A percentile compares a stretch with the other conserved stretches of the same genome.
These are phyloP conservation scores for Colletotrichum eremochloae DNA, from an alignment of 2,329 filamentous ascomycete species.

Conservation along the genomic window DNA sequence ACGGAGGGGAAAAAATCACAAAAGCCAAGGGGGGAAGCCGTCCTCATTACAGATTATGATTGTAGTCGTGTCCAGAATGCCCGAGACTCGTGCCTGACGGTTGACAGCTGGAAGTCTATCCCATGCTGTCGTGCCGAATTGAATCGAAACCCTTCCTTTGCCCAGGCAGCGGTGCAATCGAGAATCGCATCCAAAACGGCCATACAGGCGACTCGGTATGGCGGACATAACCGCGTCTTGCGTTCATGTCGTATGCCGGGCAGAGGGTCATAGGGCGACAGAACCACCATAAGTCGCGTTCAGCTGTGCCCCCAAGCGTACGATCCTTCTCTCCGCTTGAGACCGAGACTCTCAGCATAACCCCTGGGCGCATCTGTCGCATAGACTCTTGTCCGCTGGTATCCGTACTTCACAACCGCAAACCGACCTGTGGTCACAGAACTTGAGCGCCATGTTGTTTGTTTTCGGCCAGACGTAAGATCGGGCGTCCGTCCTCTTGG, in stretches of 20 bases:
- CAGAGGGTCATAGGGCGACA: background rate
- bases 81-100: conserved; percentile 9
- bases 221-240: background rate
- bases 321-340: background rate
- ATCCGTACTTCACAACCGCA: conserved; percentile 42
- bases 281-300: background rate
- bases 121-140: conserved; percentile 7
- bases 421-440: conserved; percentile 43
- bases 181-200: background rate
- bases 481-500: conserved; percentile 6
- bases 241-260: background rate
- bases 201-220: conserved; percentile 7
- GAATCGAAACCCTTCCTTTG: conserved; percentile 26
- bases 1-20: background rate
- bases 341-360: conserved; percentile 20
- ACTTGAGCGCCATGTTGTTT: conserved; percentile 42
- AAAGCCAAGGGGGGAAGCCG: background rate
- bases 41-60: conserved; percentile 24
- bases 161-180: conserved; percentile 3
- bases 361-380: conserved; percentile 38
- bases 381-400: conserved; percentile 42
- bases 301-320: background rate
- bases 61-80: conserved; percentile 12
- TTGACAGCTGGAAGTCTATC: background rate
- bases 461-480: conserved; percentile 21